Base-by-base conservation (phyloP, 148 eudicot genomes). In the Nyssa sinensis region DNA sequence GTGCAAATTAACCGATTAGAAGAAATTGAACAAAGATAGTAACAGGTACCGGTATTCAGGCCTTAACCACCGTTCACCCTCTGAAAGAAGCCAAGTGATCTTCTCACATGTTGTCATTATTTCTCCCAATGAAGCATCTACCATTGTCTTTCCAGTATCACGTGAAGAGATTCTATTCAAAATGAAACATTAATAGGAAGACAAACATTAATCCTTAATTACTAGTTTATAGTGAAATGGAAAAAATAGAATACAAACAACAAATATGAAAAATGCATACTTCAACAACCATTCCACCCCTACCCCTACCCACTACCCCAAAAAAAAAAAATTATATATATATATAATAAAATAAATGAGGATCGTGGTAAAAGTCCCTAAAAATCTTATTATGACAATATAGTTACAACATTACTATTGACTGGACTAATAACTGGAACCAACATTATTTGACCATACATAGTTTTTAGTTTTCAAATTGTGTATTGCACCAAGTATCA, bases 121-220 rank as follows among this genome's bases (percentile, higher is more conserved):
- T 81, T 95, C 99, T 81, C 99, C 99, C 86, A 95, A 74, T 66
- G 99, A 95, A 58, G 99, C 99, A 85, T 95, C 99, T 75, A 95
- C 89, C 94, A 95, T 93, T 65, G 99, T 95, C 90, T 95, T 95
- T 86, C 99, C 99, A 84, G 99, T 95, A 83, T 95, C 99, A 85
- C 99, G 97, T 72, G 99, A 95, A 70, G 99, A 95, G 64, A 95
- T 86, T 79, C 99, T 95, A 67, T 32, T 31, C 21, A 58, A 53
- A 66, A 71, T 49, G 41, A 23, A 64, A 65, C 47, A 47, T 41
- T 4, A 41, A 59, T 72, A 37, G 31, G 59, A 24, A 57, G n/a
- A 30, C 29, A 39, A 12, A 7, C n/a, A 49, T 2, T 4, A 39
- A 64, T 67, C 59, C 8, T 23, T 9, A 78, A 41, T 31, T 57